Conservation (phyloP, 2,329 filamentous ascomycete species). For the Pseudofabraea citricarpa region DNA sequence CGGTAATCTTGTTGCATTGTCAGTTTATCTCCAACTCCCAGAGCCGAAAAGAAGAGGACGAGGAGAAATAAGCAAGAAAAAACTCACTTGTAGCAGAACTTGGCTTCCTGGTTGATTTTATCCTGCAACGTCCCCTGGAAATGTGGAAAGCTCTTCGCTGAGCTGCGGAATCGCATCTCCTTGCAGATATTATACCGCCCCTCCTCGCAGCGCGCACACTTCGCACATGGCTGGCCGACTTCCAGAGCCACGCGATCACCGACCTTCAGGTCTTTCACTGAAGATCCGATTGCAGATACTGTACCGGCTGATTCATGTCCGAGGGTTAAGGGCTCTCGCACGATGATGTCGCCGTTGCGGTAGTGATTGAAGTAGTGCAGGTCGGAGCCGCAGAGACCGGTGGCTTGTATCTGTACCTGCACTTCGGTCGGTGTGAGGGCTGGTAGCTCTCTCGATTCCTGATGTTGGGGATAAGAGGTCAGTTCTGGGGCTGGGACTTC, state of each 20-base stretch:
- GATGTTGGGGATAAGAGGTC: slow-evolving; percentile 1
- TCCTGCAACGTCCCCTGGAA: slow-evolving; percentile 29
- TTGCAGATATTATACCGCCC: slow-evolving; percentile 96
- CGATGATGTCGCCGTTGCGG: slow-evolving; percentile 93
- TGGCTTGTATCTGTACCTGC: slow-evolving; percentile 82
- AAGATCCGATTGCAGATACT: slow-evolving; percentile 74
- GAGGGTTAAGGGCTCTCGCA: slow-evolving; percentile 80
- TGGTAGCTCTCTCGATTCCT: slow-evolving; percentile 24
- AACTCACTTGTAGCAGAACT: slow-evolving; percentile 80
- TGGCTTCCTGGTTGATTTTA: slow-evolving; percentile 81
- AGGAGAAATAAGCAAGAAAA: too few relatives aligned
- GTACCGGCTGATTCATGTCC: slow-evolving; percentile 90
- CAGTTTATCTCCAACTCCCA: neutral
- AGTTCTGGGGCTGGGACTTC: too few relatives aligned
- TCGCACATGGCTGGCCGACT: slow-evolving; percentile 86
- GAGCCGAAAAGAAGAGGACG: too few relatives aligned
- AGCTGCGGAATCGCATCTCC: slow-evolving; percentile 32
- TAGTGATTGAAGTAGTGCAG: slow-evolving; percentile 97
- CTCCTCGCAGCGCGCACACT: slow-evolving; percentile 83
- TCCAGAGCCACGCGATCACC: slow-evolving; percentile 93
- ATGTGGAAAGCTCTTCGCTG: slow-evolving; percentile 29
- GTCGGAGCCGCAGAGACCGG: slow-evolving; percentile 94
- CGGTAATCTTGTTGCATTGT: neutral
- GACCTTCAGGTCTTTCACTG: slow-evolving; percentile 69
- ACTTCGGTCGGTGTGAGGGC: slow-evolving; percentile 52